Percentiles rank a stretch among this genome's conserved stretches.
phyloP scores from a whole-genome alignment of 345 rosid genomes.

The Populus nigra region DNA sequence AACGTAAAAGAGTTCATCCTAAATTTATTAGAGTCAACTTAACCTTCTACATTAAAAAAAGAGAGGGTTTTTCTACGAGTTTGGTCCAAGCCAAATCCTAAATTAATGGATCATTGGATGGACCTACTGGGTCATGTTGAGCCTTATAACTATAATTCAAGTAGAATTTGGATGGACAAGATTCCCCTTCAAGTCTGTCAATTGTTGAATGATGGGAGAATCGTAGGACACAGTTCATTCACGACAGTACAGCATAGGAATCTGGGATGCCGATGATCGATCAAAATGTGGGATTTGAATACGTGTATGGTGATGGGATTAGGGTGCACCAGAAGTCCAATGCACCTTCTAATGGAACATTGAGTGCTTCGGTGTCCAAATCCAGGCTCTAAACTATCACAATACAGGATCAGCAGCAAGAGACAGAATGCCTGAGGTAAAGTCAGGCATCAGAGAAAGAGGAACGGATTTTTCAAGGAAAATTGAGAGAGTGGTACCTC shows the following conservation, averaged over 20 bases:
- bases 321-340: conserved; percentile 7
- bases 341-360: not conserved
- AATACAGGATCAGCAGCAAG: conserved; percentile 13
- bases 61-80: too few species aligned
- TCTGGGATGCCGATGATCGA: conserved; percentile 6
- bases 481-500: conserved; percentile 10
- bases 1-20: too few species aligned
- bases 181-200: not conserved
- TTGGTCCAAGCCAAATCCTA: too few species aligned
- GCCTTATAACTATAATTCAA: too few species aligned
- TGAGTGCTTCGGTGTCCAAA: not conserved
- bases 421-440: conserved; percentile 39
- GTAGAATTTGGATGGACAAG: not conserved
- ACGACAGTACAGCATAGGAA: not conserved
- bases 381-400: not conserved
- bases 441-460: conserved; percentile 19
- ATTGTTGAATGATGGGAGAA: not conserved
- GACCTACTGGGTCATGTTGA: too few species aligned
- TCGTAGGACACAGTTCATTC: not conserved
- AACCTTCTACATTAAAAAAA: too few species aligned
- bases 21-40: too few species aligned
- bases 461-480: not conserved
- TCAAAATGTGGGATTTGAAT: not conserved
- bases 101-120: too few species aligned
- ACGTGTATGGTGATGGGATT: conserved; percentile 15